A percentile compares a stretch with the other conserved stretches of the same genome.
Evolutionary conservation across 73 alveolate genomes (phyloP).

Genomic region (Symbiodinium natans): DNA sequence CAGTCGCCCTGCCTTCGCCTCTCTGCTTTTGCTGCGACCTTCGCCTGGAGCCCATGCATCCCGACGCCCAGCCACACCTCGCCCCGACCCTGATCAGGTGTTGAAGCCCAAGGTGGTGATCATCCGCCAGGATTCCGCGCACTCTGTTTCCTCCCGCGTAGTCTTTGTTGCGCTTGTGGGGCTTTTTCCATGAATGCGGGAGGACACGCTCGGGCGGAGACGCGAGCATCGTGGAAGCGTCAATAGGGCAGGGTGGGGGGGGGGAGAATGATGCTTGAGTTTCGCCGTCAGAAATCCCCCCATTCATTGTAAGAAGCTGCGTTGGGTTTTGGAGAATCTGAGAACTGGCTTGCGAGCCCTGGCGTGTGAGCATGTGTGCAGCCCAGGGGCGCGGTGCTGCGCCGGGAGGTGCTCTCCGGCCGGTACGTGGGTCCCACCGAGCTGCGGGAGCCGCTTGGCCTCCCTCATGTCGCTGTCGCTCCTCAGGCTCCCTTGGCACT

Average conservation of each 20-base stretch:
- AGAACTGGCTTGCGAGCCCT: no score
- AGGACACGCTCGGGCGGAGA: constrained; percentile 48
- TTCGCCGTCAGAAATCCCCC: no score
- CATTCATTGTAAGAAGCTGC: no score
- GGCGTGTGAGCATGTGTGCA: no score
- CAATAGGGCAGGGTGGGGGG: no score
- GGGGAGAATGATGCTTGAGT: no score
- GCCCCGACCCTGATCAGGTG: constrained; percentile 16
- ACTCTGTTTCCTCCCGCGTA: background rate
- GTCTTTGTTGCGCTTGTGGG: background rate
- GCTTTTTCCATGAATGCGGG: background rate
- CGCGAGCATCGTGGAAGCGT: background rate
- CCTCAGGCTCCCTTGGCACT: no score
- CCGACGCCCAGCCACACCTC: background rate
- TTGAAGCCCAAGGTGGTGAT: constrained; percentile 83
- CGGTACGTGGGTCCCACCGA: constrained; percentile 89
- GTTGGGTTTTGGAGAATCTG: no score
- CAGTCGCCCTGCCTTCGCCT: background rate
- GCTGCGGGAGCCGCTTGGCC: constrained; percentile 28
- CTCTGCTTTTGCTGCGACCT: no score
- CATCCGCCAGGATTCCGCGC: constrained; percentile 24
- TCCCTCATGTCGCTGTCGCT: no score
- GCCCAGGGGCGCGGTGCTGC: constrained; percentile 56
- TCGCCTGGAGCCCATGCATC: no score
- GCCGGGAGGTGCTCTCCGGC: constrained; percentile 80